Evolutionary conservation across 78 protist genomes (phyloP).

Genomic region (Guillardia theta): DNA sequence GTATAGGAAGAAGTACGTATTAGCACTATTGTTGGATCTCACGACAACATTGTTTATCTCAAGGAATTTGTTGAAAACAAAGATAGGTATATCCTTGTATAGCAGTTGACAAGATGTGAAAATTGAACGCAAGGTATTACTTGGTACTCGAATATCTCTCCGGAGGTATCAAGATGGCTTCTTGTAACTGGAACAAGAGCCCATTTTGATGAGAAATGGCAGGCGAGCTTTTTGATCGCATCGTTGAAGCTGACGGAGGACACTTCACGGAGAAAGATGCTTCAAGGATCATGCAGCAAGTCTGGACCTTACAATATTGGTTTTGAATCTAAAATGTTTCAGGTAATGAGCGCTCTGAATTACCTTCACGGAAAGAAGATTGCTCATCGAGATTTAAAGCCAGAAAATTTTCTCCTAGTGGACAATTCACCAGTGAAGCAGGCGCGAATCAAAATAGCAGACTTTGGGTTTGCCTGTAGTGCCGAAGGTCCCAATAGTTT

Average conservation of each 20-base stretch:
- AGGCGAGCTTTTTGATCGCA: constrained; percentile 43
- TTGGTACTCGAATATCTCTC: not conserved
- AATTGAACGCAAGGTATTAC: not conserved
- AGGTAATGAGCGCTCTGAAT: not conserved
- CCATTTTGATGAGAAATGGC: no score
- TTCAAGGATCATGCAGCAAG: not conserved
- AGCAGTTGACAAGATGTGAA: no score
- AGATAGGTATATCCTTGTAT: not conserved
- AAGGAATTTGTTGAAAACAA: constrained; percentile 15
- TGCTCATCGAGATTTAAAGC: not conserved
- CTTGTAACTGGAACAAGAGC: no score
- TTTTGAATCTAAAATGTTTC: no score
- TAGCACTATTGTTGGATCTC: not conserved
- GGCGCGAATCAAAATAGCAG: constrained; percentile 31
- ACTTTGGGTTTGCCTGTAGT: constrained; percentile 17
- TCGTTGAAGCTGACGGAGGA: not conserved
- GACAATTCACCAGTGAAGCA: no score
- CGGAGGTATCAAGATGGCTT: no score
- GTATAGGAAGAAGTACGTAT: not conserved
- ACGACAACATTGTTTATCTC: not conserved
- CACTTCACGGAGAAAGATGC: constrained; percentile 31
- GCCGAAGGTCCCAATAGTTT: not conserved
- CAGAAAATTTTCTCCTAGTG: constrained; percentile 27
- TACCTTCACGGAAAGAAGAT: not conserved
- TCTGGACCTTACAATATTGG: no score